phyloP scores from a whole-genome alignment of 2,329 filamentous ascomycete species.

The Nannizzia gypsea region DNA sequence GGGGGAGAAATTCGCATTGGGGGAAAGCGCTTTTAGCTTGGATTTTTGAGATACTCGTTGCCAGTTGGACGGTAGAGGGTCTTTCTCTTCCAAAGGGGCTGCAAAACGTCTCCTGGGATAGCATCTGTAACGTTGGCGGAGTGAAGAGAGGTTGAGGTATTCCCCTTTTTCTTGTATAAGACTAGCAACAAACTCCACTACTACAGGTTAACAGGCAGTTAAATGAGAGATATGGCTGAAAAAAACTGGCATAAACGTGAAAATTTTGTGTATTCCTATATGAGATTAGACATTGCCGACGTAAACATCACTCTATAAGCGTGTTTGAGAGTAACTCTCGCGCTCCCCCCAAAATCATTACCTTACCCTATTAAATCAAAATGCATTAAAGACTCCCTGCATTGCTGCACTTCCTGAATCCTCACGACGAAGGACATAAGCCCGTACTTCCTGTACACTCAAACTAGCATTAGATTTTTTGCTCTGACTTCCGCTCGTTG shows the following conservation, averaged over 20 bases:
- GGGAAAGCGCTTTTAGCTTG: slow-evolving; percentile 18
- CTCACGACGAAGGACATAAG: slow-evolving; percentile 74
- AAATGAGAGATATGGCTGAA: neutral
- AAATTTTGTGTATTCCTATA: neutral
- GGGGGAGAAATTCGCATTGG: slow-evolving; percentile 18
- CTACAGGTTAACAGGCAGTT: too few species aligned
- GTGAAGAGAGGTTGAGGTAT: neutral
- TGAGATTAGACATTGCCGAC: neutral
- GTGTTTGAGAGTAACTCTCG: neutral
- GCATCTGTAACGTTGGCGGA: slow-evolving; percentile 14
- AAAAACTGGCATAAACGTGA: neutral
- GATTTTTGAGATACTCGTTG: slow-evolving; percentile 20
- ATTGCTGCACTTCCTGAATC: slow-evolving; percentile 71
- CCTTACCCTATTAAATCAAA: slow-evolving; percentile 31
- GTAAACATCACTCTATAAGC: neutral
- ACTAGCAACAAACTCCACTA: neutral
- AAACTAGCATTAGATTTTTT: slow-evolving; percentile 51
- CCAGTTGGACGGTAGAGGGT: slow-evolving; percentile 20
- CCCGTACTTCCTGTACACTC: slow-evolving; percentile 48
- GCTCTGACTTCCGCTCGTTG: slow-evolving; percentile 31
- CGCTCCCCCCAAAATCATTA: neutral
- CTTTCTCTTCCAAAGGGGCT: slow-evolving; percentile 18
- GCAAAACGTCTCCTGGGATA: slow-evolving; percentile 14
- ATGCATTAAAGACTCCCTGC: slow-evolving; percentile 63
- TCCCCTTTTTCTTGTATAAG: neutral